These are phyloP conservation scores for Boletus sp. DNA, from an alignment of 768 basidiomycete genomes.

Conservation along the genomic window DNA sequence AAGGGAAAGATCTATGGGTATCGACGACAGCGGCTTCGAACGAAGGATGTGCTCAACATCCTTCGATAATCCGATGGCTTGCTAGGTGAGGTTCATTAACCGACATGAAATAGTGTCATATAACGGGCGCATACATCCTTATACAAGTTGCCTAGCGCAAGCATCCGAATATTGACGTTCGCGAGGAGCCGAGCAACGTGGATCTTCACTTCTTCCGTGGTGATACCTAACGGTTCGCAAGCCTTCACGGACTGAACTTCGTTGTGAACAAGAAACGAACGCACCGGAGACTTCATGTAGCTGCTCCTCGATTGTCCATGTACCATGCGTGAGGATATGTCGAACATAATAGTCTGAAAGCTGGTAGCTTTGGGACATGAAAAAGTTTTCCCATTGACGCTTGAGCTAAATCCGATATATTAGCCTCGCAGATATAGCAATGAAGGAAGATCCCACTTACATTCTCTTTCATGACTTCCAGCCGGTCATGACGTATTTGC, in stretches of 20 bases:
- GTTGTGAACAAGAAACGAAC: constrained; percentile 27
- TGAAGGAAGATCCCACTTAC: constrained; percentile 38
- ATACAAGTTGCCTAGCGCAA: constrained; percentile 82
- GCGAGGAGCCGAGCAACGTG: constrained; percentile 62
- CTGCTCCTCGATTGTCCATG: constrained; percentile 78
- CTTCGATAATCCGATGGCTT: constrained; percentile 71
- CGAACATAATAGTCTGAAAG: constrained; percentile 75
- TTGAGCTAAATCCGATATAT: constrained; percentile 48
- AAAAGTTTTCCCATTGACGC: constrained; percentile 83
- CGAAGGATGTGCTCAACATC: constrained; percentile 66
- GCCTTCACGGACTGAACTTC: neutral
- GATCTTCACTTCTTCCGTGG: constrained; percentile 61
- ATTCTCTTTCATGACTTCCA: constrained; percentile 83
- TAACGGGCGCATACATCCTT: constrained; percentile 59
- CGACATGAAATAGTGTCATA: neutral
- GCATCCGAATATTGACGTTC: constrained; percentile 63
- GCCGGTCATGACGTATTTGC: constrained; percentile 64
- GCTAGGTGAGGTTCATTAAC: constrained; percentile 42
- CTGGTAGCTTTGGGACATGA: constrained; percentile 77
- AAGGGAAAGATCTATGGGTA: constrained; percentile 48
- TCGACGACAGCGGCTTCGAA: constrained; percentile 42
- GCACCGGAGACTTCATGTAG: constrained; percentile 71
- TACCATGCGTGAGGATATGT: constrained; percentile 66
- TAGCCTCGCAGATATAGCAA: neutral
- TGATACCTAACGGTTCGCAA: constrained; percentile 52